These are phyloP conservation scores for Coprinopsis cinerea DNA, from an alignment of 768 basidiomycete species.

Conservation along the genomic window DNA sequence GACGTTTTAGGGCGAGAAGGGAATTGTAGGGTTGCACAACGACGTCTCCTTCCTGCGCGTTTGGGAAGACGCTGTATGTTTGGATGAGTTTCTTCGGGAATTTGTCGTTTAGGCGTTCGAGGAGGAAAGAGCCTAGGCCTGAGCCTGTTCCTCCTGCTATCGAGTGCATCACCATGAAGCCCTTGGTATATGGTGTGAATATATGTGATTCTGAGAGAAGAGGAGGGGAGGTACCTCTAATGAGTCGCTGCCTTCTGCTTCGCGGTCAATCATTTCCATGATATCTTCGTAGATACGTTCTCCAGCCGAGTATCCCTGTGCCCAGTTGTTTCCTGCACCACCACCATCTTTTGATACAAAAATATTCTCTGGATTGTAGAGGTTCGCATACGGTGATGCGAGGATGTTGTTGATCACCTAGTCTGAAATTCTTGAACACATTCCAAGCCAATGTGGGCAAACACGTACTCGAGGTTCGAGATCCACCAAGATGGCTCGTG, in stretches of 20 bases:
- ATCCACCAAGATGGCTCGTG: slow-evolving; percentile 92
- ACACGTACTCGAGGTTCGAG: slow-evolving; percentile 85
- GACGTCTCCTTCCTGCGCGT: slow-evolving; percentile 88
- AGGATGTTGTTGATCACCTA: slow-evolving; percentile 97
- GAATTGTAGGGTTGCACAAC: slow-evolving; percentile 99
- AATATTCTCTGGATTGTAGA: slow-evolving; percentile 98
- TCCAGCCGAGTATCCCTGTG: slow-evolving; percentile 87
- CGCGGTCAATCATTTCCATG: slow-evolving; percentile 98
- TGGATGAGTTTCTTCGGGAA: slow-evolving; percentile 99
- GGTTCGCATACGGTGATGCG: slow-evolving; percentile 76
- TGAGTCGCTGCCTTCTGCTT: slow-evolving; percentile 96
- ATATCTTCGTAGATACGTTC: slow-evolving; percentile 93
- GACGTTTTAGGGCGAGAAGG: slow-evolving; percentile 83
- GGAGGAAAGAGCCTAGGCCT: slow-evolving; percentile 94
- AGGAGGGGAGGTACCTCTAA: slow-evolving; percentile 61
- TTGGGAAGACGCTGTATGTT: slow-evolving; percentile 98
- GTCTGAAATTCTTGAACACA: slow-evolving; percentile 9
- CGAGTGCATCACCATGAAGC: slow-evolving; percentile 98
- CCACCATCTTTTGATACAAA: slow-evolving; percentile 95
- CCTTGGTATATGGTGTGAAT: slow-evolving; percentile 43
- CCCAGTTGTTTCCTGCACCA: slow-evolving; percentile 99
- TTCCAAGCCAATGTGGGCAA: neutral
- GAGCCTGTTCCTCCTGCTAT: slow-evolving; percentile 99
- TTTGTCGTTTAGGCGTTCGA: slow-evolving; percentile 94
- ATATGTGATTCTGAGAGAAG: neutral